A percentile compares a stretch with the other conserved stretches of the same genome.
phyloP scores from a whole-genome alignment of 1,284 basidiomycete species.

The Fomitopsis schrenkii region DNA sequence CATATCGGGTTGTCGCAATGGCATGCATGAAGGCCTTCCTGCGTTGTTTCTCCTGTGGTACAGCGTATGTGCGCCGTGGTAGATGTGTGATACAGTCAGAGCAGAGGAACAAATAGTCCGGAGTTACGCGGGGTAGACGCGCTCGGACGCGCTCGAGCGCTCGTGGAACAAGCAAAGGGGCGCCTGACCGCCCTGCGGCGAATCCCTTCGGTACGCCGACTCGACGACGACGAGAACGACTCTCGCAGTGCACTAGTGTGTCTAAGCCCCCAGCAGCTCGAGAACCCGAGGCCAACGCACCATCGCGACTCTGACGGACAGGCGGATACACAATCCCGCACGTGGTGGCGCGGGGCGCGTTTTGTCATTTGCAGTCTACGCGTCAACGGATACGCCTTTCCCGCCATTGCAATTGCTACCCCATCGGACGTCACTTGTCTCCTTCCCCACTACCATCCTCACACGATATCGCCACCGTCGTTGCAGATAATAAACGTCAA shows the following conservation, averaged over 20 bases:
- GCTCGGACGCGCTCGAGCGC: too few species aligned
- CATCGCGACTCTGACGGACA: neutral
- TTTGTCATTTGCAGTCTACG: slow-evolving; percentile 10
- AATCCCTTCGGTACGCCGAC: too few species aligned
- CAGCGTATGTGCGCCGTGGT: too few species aligned
- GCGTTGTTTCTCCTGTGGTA: too few species aligned
- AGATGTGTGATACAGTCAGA: too few species aligned
- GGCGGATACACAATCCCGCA: neutral
- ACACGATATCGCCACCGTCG: neutral
- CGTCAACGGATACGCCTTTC: slow-evolving; percentile 7
- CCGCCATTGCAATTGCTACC: neutral
- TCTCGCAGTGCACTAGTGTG: too few species aligned
- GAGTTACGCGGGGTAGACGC: neutral
- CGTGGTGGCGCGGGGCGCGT: slow-evolving; percentile 10
- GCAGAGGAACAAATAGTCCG: too few species aligned
- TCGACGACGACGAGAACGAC: too few species aligned
- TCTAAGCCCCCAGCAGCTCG: too few species aligned
- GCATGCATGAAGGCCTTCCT: too few species aligned
- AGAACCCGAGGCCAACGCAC: neutral
- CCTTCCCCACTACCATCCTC: neutral
- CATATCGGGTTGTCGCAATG: neutral
- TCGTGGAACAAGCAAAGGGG: too few species aligned
- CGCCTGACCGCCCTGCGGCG: too few species aligned
- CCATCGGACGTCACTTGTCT: neutral
- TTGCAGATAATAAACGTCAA: neutral